These are phyloP conservation scores for Cryptosporidium tyzzeri DNA, from an alignment of 169 alveolate genomes.

Conservation along the genomic window DNA sequence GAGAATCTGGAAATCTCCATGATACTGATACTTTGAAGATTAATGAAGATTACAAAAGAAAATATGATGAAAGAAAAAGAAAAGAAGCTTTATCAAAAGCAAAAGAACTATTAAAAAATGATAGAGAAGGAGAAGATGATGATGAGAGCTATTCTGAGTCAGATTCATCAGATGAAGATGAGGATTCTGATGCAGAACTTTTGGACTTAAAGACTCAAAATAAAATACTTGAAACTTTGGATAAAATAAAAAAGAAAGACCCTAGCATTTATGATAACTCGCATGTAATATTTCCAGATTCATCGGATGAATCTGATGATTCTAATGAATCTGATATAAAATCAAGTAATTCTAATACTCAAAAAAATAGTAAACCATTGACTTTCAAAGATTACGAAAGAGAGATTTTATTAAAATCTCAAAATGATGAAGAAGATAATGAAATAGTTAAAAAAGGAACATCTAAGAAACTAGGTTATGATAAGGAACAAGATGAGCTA, in stretches of 20 bases:
- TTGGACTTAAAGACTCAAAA: conserved; percentile 82
- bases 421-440: conserved; percentile 23
- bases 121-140: neutral
- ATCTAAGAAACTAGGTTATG: conserved; percentile 21
- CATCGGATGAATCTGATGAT: conserved; percentile 12
- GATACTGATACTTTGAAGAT: neutral
- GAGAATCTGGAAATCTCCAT: conserved; percentile 12
- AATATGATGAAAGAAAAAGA: conserved; percentile 52
- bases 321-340: neutral
- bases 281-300: conserved; percentile 78
- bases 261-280: conserved; percentile 83
- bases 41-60: conserved; percentile 34
- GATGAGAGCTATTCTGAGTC: conserved; percentile 19
- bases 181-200: conserved; percentile 84
- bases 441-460: conserved; percentile 17
- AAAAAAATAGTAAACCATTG: conserved; percentile 24
- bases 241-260: conserved; percentile 81
- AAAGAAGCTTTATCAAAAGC: conserved; percentile 68
- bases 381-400: conserved; percentile 76
- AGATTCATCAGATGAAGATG: conserved; percentile 78
- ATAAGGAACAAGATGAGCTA: conserved; percentile 71
- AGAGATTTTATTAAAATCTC: conserved; percentile 20
- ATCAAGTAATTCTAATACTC: neutral
- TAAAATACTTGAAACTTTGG: conserved; percentile 82
- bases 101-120: conserved; percentile 29